Conservation (phyloP, 140 eudicot species). For the Bidens hawaiensis region DNA sequence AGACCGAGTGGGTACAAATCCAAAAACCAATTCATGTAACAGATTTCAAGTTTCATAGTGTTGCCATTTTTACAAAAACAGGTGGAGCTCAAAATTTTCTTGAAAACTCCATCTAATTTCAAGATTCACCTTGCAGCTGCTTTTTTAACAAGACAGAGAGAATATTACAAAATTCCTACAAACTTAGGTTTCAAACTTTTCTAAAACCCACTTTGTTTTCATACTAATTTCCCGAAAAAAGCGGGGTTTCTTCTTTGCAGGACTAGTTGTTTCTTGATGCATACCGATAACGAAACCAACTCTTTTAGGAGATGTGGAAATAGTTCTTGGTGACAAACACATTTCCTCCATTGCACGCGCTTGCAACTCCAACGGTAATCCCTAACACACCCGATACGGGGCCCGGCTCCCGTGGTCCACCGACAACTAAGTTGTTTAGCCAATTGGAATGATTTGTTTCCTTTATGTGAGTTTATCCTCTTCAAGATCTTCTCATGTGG, state of each 20-base stretch:
- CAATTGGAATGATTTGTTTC: conserved; percentile 56
- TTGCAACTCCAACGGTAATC: conserved; percentile 75
- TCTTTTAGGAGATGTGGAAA: conserved; percentile 33
- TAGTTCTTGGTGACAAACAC: conserved; percentile 60
- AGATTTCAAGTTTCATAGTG: background rate
- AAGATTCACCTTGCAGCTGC: conserved; percentile 3
- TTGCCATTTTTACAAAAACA: background rate
- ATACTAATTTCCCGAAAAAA: conserved; percentile 16
- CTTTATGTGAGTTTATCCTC: conserved; percentile 70
- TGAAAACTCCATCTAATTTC: conserved; percentile 21
- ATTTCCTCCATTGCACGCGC: conserved; percentile 58
- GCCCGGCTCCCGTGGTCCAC: conserved; percentile 94
- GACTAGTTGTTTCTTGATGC: conserved; percentile 31
- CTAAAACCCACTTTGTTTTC: conserved; percentile 2
- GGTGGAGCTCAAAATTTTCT: conserved; percentile 3
- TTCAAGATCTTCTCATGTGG: conserved; percentile 61
- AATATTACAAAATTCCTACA: conserved; percentile 13
- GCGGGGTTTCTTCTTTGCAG: conserved; percentile 27
- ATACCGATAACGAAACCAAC: no score
- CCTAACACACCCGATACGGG: conserved; percentile 81
- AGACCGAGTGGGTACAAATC: no score
- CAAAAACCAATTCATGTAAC: background rate
- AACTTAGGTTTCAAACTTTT: conserved; percentile 15
- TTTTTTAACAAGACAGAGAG: background rate
- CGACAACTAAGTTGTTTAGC: conserved; percentile 54